A percentile compares a stretch with the other conserved stretches of the same genome.
Evolutionary conservation across 2,329 filamentous ascomycete genomes (phyloP).

Genomic region (Verticillium klebahnii): DNA sequence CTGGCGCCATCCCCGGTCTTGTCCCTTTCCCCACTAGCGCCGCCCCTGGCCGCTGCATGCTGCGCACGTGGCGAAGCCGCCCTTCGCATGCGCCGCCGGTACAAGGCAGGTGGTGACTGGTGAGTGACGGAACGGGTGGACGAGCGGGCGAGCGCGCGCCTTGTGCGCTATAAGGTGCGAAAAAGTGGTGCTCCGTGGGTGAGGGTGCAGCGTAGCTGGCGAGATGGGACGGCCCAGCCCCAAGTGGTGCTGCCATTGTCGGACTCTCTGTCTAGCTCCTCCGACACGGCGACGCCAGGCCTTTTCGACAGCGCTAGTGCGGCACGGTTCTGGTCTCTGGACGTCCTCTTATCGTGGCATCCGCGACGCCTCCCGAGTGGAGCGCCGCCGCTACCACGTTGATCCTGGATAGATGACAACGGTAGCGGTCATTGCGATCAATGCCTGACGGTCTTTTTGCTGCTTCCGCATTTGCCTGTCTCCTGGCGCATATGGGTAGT

Average conservation of each 20-base stretch:
- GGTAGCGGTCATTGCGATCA: no score
- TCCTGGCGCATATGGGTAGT: no score
- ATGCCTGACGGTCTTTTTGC: no score
- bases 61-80: background rate
- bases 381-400: no score
- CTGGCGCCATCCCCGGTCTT: no score
- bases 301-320: background rate
- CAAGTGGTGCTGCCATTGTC: background rate
- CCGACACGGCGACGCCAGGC: background rate
- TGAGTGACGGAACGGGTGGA: background rate
- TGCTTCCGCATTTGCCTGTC: no score
- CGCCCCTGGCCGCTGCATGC: background rate
- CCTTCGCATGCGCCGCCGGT: background rate
- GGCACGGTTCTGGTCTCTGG: background rate
- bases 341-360: background rate
- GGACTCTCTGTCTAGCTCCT: background rate
- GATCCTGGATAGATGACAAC: no score
- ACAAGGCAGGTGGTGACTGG: background rate
- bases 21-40: background rate
- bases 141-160: no score
- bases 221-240: background rate
- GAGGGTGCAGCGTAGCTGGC: no score
- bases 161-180: background rate
- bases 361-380: no score
- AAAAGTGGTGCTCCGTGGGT: no score